Evolutionary conservation across 805 yeast genomes (phyloP), one percentile per base, ranked within the genome.

Genomic region (Cyberlindnera misumaiensis): DNA sequence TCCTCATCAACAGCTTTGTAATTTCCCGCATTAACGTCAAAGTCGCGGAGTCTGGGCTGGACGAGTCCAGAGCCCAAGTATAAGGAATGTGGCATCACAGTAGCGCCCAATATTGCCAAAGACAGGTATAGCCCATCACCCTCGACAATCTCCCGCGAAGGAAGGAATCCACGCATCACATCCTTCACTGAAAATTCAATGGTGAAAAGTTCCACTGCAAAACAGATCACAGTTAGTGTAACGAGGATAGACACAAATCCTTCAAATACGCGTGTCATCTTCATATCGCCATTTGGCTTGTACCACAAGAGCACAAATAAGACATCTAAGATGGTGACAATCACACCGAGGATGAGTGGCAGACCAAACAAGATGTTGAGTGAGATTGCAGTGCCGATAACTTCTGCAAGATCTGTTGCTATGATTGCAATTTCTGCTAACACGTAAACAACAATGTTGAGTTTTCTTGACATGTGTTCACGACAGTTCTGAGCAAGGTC

Each of bases 361-460:
- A 93, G 65, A 3, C 75, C 72, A 56, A 89, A 77, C 31, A 93
- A 63, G 40, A 90, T 86, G 50, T 93, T 87, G 41, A 90, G 69
- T 1, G 97, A 82, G 41, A 90, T 87, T 4, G 97, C 97, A 4
- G 96, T 86, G n/a, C 98, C 98, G 18, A 93, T 90, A 27, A 90
- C 96, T 58, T 90, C 97, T 1, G 98, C 97, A 47, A 93, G 72
- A 63, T 90, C 98, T 0, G 97, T 90, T 2, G 97, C 96, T 31
- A 90, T 79, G 42, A 90, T 90, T 15, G 97, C 95, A 14, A 82
- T 63, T 54, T 90, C 97, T 0, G 97, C 94, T 44, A 89, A 69
- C 3, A 79, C 56, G 58, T 90, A 89, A 17, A 88, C 62, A 24
- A 71, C 51, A 28, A 80, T 49, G 52, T 83, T 83, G 25, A 83